phyloP scores from a whole-genome alignment of 176 grass and related monocot species.

The Hyparrhenia diplandra region DNA sequence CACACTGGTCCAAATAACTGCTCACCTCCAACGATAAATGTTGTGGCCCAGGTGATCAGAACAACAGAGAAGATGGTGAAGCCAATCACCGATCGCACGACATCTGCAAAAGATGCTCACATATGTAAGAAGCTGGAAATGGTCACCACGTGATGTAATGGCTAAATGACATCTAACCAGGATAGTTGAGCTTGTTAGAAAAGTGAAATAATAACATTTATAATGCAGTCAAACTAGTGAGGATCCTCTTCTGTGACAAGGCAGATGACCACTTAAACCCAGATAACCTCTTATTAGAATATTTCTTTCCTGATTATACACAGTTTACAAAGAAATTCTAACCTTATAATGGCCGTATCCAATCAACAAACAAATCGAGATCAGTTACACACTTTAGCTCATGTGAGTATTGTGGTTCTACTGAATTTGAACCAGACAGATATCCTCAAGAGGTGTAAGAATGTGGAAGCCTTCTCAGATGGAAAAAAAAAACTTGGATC shows the following conservation, averaged over 20 bases:
- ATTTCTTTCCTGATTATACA: background rate
- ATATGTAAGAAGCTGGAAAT: background rate
- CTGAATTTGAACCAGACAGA: background rate
- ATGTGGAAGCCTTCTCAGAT: background rate
- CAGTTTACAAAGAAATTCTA: background rate
- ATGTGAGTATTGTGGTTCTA: background rate
- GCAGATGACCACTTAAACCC: background rate
- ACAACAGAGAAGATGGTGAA: constrained; percentile 60
- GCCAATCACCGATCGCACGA: constrained; percentile 61
- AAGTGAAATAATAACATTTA: background rate
- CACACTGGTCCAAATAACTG: constrained; percentile 65
- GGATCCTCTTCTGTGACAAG: background rate
- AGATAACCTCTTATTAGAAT: background rate
- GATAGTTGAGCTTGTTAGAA: background rate
- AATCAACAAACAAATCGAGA: background rate
- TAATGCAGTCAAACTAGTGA: background rate
- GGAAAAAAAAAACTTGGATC: background rate
- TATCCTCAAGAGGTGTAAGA: background rate
- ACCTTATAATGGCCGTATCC: background rate
- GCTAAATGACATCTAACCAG: background rate
- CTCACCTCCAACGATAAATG: constrained; percentile 73
- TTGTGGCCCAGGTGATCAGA: constrained; percentile 70
- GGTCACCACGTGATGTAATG: background rate
- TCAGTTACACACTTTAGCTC: background rate
- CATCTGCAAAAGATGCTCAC: constrained; percentile 53